Conservation (phyloP, 495 filamentous ascomycete genomes). For the Apiosordaria backusii region DNA sequence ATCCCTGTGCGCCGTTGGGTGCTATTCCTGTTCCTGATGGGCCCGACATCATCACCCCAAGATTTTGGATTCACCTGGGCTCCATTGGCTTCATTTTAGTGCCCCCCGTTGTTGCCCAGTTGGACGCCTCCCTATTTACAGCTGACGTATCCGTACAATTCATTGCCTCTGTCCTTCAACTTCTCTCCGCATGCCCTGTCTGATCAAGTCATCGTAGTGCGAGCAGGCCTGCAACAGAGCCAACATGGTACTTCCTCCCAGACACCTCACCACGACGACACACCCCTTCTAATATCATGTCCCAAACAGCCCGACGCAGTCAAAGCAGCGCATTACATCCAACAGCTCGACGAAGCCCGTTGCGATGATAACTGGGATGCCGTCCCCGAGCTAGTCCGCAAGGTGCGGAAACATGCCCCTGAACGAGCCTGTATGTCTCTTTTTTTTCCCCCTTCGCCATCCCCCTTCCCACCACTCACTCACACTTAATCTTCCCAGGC, state of each 20-base stretch:
- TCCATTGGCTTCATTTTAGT: conserved; percentile 6
- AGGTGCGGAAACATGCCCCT: conserved; percentile 89
- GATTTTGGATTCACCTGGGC: conserved; percentile 6
- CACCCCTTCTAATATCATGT: background rate
- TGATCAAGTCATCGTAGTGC: conserved; percentile 33
- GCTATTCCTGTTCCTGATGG: conserved; percentile 9
- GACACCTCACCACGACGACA: background rate
- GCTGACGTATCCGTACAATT: background rate
- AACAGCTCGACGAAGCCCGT: conserved; percentile 76
- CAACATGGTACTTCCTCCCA: conserved; percentile 27
- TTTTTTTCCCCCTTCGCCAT: conserved; percentile 7
- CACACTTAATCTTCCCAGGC: conserved; percentile 46
- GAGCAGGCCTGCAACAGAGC: conserved; percentile 25
- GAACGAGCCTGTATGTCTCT: conserved; percentile 70
- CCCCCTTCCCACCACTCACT: background rate
- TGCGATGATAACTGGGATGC: conserved; percentile 86
- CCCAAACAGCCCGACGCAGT: conserved; percentile 41
- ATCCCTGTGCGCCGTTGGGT: conserved; percentile 18
- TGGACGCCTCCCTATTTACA: background rate
- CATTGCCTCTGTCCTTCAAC: background rate
- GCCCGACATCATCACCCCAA: conserved; percentile 10
- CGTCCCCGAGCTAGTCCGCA: conserved; percentile 83
- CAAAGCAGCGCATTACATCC: conserved; percentile 78
- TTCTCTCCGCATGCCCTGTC: conserved; percentile 28
- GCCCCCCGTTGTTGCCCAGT: background rate